These are phyloP conservation scores for Delonix regia DNA, from an alignment of 306 rosid species.

Conservation along the genomic window DNA sequence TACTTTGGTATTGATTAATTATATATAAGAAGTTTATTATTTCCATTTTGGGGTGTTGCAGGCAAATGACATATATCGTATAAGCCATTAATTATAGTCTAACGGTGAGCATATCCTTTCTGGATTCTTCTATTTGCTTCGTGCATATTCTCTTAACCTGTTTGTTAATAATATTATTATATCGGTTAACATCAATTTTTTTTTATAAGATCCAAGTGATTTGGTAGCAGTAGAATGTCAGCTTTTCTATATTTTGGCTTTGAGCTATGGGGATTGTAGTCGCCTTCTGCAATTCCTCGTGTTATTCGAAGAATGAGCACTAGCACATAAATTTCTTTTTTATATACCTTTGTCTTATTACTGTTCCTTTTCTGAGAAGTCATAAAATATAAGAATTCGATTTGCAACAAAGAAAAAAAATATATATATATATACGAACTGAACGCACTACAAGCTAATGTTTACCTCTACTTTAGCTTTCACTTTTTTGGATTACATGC, in stretches of 20 bases:
- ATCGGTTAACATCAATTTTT: neutral
- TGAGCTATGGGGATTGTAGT: neutral
- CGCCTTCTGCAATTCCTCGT: neutral
- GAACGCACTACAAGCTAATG: too few relatives aligned
- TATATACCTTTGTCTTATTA: neutral
- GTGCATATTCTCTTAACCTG: neutral
- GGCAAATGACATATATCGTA: neutral
- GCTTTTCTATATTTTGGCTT: neutral
- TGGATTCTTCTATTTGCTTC: neutral
- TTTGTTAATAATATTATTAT: neutral
- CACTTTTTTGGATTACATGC: neutral
- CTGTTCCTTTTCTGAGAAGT: neutral
- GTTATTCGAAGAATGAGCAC: neutral
- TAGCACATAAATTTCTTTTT: neutral
- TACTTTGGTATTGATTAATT: too few relatives aligned
- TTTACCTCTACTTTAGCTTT: too few relatives aligned
- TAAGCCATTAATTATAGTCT: neutral
- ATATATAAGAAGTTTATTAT: neutral
- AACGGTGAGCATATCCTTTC: neutral
- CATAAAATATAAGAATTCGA: neutral
- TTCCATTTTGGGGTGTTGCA: neutral
- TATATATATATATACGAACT: too few relatives aligned
- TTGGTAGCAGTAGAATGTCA: slow-evolving; percentile 8
- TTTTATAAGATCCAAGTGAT: slow-evolving; percentile 7
- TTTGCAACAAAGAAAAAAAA: too few relatives aligned